Evolutionary conservation across 352 stramenopile species (phyloP), one percentile per base, ranked within the genome.

Genomic region (Phytopythium boreale): DNA sequence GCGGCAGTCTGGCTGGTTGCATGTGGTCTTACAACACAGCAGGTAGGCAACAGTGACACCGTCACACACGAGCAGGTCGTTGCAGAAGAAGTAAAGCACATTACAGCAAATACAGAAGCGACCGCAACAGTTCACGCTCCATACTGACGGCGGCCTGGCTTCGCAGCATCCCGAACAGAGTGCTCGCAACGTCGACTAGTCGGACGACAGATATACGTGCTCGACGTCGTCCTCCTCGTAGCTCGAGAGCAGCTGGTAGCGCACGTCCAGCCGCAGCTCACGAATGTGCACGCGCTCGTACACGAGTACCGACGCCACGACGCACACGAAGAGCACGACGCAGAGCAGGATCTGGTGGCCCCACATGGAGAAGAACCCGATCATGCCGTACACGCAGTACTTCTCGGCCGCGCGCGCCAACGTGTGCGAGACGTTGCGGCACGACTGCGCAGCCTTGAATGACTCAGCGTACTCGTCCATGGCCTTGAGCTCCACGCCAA

Each of bases 311-410:
- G 80, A 81, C 43, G 83, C 77, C 46, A 92, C 60, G 52, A 92
- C 76, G 66, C 79, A 80, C 53, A 90, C 76, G 63, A 92, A 92
- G 4, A 94, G 69, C 36, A 90, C 75, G n/a, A 89, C 56, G 56
- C 86, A 94, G 14, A 94, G 63, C 58, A 92, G 59, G 39, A 94
- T 82, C 75, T 94, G 86, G 62, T 94, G 86, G 53, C 90, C 77
- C 86, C 86, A 94, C 82, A 94, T 89, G 17, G 83, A 90, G 59
- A 92, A 90, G 64, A 94, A 87, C 26, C 86, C 86, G 46, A 92
- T 71, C 65, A 94, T 89, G 56, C 86, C 83, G 67, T 86, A 92
- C 70, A 89, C 85, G 65, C 86, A 94, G 68, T 83, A 92, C 47
- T 77, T 74, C 39, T 72, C 69, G 29, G 83, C 68, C 9, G 82